Conservation (phyloP, 1,284 basidiomycete species). For the Calocybe gambosa region DNA sequence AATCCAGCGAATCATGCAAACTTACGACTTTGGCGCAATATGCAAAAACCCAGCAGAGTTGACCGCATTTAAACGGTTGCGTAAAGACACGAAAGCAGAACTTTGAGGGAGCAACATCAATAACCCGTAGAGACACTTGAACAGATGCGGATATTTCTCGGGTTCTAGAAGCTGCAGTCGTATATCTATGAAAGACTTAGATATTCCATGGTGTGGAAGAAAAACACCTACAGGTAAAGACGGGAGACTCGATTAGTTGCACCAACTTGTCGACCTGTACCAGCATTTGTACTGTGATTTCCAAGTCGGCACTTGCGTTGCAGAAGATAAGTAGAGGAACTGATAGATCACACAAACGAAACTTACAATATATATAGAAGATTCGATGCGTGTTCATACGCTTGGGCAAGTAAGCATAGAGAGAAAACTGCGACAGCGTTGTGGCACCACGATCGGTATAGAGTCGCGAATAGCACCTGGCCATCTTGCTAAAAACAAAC, state of each 20-base stretch:
- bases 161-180: constrained; percentile 96
- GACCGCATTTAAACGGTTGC: constrained; percentile 91
- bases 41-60: constrained; percentile 93
- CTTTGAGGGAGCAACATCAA: constrained; percentile 98
- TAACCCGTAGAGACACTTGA: constrained; percentile 96
- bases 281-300: constrained; percentile 91
- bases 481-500: constrained; percentile 70
- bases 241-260: constrained; percentile 95
- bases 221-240: constrained; percentile 80
- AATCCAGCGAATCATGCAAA: constrained; percentile 4
- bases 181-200: constrained; percentile 54
- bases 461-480: constrained; percentile 84
- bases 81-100: constrained; percentile 90
- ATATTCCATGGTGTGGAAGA: background rate
- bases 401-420: constrained; percentile 92
- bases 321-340: constrained; percentile 5
- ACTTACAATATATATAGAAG: constrained; percentile 93
- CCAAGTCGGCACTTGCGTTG: constrained; percentile 77
- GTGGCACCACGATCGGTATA: constrained; percentile 98
- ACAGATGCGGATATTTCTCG: constrained; percentile 92
- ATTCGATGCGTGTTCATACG: constrained; percentile 98
- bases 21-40: constrained; percentile 76
- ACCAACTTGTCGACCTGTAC: constrained; percentile 99
- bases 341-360: background rate
- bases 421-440: constrained; percentile 97